Base-by-base conservation (phyloP, 768 basidiomycete species). In the Hericium coralloides region DNA sequence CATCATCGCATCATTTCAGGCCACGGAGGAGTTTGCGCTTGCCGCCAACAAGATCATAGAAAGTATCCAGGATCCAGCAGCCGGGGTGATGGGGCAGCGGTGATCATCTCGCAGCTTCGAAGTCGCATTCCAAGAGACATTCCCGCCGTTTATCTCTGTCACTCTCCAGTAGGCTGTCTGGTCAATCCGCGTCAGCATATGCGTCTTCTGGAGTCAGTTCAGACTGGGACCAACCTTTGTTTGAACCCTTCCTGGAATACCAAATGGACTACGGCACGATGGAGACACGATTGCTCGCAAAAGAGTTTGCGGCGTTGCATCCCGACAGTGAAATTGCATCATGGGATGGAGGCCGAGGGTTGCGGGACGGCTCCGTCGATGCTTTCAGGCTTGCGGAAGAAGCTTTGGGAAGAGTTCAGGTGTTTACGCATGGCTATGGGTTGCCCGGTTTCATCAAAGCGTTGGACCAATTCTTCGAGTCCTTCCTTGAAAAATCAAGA, bases 221-320 rank as follows among this genome's bases (percentile, higher is more conserved):
- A 62, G 84, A 86, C 57, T 98, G 97, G 97, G 93, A 98, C 65
- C 86, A 85, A 55, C 85, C 88, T 52, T 74, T 99, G 15, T 97
- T 94, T 67, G 93, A 95, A 67, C 92, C 95, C 2, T 98, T 98
- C 73, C 77, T 95, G 23, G 90, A 95, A 64, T 87, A 87, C 59
- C 95, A 98, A 64, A 75, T 82, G 17, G 88, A 95, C 55, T 98
- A 98, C 69, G 80, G 81, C 0, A 72, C 77, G 1, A 75, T 97
- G 37, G 97, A 99, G 70, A 77, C 79, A 38, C 80, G 83, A 7
- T 77, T 83, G 52, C 72, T 98, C 55, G 79, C 84, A 25, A 77
- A 82, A 49, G 71, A 74, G 1, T 73, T 91, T 17, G 73, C 73
- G n/a, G 71, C 74, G 9, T 77, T 79, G 15, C 67, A 80, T 49